Percentiles rank a stretch among this genome's conserved stretches.
phyloP scores from a whole-genome alignment of 768 basidiomycete species.

The Lentinula detonsa region DNA sequence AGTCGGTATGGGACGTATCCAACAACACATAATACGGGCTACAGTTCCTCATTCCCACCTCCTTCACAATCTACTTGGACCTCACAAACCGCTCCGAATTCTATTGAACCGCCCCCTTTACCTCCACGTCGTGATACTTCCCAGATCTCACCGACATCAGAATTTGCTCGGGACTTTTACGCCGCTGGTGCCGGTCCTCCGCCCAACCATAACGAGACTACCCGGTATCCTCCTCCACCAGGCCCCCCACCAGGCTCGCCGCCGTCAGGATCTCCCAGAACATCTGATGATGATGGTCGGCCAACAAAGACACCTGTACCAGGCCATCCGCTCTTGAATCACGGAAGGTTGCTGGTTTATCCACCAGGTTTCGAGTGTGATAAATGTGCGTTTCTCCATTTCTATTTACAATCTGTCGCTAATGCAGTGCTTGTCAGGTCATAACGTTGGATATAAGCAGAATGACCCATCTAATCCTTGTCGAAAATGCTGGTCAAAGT shows the following conservation, averaged over 20 bases:
- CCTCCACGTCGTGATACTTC: slow-evolving; percentile 14
- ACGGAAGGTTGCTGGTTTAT: slow-evolving; percentile 64
- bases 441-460: slow-evolving; percentile 70
- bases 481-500: slow-evolving; percentile 69
- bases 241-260: slow-evolving; percentile 20
- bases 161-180: slow-evolving; percentile 63
- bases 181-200: slow-evolving; percentile 31
- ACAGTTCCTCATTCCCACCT: slow-evolving; percentile 11
- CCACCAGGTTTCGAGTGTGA: slow-evolving; percentile 54
- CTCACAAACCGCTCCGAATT: background rate
- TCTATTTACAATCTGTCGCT: background rate
- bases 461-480: slow-evolving; percentile 65
- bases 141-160: slow-evolving; percentile 27
- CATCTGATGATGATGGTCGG: slow-evolving; percentile 40
- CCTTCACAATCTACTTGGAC: slow-evolving; percentile 7
- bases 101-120: slow-evolving; percentile 2
- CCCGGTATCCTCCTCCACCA: slow-evolving; percentile 25
- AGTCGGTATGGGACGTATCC: background rate
- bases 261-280: slow-evolving; percentile 10
- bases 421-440: slow-evolving; percentile 36
- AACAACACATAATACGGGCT: slow-evolving; percentile 15
- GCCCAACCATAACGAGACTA: slow-evolving; percentile 1
- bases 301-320: slow-evolving; percentile 60
- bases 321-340: slow-evolving; percentile 61
- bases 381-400: slow-evolving; percentile 49